These are phyloP conservation scores for Ganoderma lingzhi DNA, from an alignment of 1,284 basidiomycete species.

Conservation along the genomic window DNA sequence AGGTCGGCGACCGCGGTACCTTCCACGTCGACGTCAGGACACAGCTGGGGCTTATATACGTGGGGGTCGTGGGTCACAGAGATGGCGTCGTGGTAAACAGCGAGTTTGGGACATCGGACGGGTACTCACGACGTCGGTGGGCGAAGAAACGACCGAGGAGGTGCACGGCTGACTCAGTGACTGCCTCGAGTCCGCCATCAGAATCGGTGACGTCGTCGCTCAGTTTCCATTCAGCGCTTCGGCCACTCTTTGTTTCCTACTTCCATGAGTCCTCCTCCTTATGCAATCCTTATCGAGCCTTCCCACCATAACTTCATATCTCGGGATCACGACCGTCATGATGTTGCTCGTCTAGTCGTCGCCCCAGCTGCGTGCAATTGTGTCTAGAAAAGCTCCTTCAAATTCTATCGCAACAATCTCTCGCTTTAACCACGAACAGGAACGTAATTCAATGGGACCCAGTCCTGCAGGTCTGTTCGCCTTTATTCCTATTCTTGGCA, in stretches of 20 bases:
- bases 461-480: background rate
- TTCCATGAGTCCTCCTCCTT: background rate
- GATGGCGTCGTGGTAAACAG: slow-evolving; percentile 1
- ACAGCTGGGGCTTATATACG: slow-evolving; percentile 3
- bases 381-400: no score
- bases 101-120: background rate
- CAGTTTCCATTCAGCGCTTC: background rate
- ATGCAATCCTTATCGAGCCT: background rate
- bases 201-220: background rate
- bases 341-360: background rate
- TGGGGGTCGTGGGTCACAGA: slow-evolving; percentile 5
- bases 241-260: background rate
- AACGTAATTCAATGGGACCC: no score
- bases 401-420: no score
- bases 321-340: no score
- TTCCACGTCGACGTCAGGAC: slow-evolving; percentile 11
- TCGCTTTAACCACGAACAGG: no score
- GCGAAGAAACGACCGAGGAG: background rate
- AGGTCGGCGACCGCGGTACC: background rate
- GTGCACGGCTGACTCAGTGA: background rate
- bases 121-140: background rate
- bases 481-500: no score
- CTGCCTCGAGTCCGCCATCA: background rate
- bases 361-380: background rate
- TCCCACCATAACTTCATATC: no score